These are phyloP conservation scores for Tremellales sp. DNA, from an alignment of 1,284 basidiomycete species.

Conservation along the genomic window DNA sequence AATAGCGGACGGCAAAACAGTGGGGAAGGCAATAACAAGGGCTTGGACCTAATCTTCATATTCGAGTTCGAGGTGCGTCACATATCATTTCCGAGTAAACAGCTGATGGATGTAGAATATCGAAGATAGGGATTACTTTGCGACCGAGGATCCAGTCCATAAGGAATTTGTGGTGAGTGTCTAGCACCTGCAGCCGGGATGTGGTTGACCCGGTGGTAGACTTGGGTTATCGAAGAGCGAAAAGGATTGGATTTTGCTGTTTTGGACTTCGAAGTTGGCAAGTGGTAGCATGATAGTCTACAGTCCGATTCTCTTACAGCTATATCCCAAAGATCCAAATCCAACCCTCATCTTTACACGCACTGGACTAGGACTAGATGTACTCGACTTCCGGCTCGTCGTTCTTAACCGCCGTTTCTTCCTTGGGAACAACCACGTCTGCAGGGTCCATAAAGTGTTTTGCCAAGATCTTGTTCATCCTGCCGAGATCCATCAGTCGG, in stretches of 20 bases:
- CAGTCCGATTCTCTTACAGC: not conserved
- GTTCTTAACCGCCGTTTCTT: not conserved
- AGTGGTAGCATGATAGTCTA: not conserved
- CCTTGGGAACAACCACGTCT: constrained; percentile 21
- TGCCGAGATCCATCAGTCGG: constrained; percentile 10
- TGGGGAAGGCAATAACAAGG: constrained; percentile 30
- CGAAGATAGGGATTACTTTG: constrained; percentile 35
- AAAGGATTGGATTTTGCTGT: not conserved
- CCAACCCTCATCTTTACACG: too few relatives aligned
- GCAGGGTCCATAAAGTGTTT: constrained; percentile 41
- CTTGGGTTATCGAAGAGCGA: not conserved
- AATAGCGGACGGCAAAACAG: constrained; percentile 36
- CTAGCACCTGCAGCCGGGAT: too few relatives aligned
- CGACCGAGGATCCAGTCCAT: constrained; percentile 34
- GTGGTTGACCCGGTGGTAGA: not conserved
- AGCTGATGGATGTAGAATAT: constrained; percentile 16
- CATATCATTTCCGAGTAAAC: not conserved
- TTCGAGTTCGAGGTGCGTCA: constrained; percentile 37
- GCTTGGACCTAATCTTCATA: constrained; percentile 37
- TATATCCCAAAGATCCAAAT: too few relatives aligned
- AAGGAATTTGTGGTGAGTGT: constrained; percentile 33
- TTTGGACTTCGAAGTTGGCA: not conserved
- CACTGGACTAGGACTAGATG: not conserved
- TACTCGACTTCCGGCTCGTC: not conserved
- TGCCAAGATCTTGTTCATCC: constrained; percentile 47